phyloP scores from a whole-genome alignment of 768 basidiomycete species.

The Mycena capillaripes region DNA sequence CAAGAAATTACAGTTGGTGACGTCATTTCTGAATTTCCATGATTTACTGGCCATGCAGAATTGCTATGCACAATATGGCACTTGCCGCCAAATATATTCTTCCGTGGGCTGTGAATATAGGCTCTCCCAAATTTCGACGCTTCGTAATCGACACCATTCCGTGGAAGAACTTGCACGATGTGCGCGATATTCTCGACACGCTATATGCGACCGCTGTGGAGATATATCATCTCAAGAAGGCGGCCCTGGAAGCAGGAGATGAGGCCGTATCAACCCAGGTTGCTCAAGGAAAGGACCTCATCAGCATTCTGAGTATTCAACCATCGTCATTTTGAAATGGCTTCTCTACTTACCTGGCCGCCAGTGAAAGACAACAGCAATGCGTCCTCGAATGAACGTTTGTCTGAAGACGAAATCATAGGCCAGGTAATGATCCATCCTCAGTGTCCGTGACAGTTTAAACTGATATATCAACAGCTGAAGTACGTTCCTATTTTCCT shows the following conservation, averaged over 20 bases:
- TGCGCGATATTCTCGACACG: slow-evolving; percentile 48
- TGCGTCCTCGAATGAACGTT: slow-evolving; percentile 45
- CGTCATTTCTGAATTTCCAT: neutral
- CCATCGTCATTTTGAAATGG: neutral
- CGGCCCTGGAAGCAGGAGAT: slow-evolving; percentile 44
- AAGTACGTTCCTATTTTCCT: slow-evolving; percentile 24
- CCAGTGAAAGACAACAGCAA: slow-evolving; percentile 50
- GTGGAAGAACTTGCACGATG: slow-evolving; percentile 42
- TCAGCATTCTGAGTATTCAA: slow-evolving; percentile 45
- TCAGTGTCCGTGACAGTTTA: neutral
- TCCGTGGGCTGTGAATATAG: slow-evolving; percentile 47
- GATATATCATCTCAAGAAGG: slow-evolving; percentile 55
- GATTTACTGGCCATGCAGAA: neutral
- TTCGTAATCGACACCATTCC: slow-evolving; percentile 50
- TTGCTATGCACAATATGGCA: slow-evolving; percentile 10
- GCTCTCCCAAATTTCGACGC: slow-evolving; percentile 49
- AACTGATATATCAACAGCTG: slow-evolving; percentile 23
- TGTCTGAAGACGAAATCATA: slow-evolving; percentile 47
- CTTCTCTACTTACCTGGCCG: neutral
- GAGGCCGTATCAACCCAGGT: slow-evolving; percentile 45
- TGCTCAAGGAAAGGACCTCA: slow-evolving; percentile 48
- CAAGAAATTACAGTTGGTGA: slow-evolving; percentile 49
- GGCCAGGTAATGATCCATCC: slow-evolving; percentile 42
- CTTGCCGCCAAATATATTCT: slow-evolving; percentile 40
- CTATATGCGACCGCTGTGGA: slow-evolving; percentile 48